Evolutionary conservation across 495 filamentous ascomycete genomes (phyloP).

Genomic region (Aspergillus taichungensis): DNA sequence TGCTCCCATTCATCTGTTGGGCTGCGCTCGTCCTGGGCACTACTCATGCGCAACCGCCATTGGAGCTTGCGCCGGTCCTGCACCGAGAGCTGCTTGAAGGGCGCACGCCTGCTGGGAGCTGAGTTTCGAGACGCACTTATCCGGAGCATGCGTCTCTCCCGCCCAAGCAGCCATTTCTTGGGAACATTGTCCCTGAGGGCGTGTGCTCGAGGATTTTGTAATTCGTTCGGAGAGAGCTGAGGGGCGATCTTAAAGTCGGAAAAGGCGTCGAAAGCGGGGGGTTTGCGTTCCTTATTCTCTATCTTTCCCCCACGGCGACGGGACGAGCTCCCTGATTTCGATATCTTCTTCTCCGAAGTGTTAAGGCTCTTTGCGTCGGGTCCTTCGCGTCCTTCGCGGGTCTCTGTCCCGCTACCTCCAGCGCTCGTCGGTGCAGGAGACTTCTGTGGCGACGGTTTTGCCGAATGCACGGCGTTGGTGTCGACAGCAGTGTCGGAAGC

Average conservation of each 20-base stretch:
- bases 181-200: background rate
- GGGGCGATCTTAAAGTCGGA: no score
- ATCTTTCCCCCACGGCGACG: no score
- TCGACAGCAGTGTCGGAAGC: constrained; percentile 8
- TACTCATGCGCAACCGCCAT: constrained; percentile 16
- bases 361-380: no score
- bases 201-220: no score
- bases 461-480: background rate
- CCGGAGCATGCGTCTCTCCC: background rate
- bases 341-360: no score
- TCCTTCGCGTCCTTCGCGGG: no score
- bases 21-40: background rate
- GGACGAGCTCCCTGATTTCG: no score
- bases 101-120: background rate
- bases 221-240: no score
- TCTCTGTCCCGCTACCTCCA: no score
- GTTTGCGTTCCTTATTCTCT: no score
- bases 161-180: background rate
- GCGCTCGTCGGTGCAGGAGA: background rate
- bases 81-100: constrained; percentile 9
- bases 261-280: no score
- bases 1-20: background rate
- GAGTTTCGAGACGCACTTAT: background rate
- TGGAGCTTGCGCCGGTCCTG: constrained; percentile 23
- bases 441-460: background rate